Conservation (phyloP, 1,139 yeast species). For the Kurtzmaniella natalensis region DNA sequence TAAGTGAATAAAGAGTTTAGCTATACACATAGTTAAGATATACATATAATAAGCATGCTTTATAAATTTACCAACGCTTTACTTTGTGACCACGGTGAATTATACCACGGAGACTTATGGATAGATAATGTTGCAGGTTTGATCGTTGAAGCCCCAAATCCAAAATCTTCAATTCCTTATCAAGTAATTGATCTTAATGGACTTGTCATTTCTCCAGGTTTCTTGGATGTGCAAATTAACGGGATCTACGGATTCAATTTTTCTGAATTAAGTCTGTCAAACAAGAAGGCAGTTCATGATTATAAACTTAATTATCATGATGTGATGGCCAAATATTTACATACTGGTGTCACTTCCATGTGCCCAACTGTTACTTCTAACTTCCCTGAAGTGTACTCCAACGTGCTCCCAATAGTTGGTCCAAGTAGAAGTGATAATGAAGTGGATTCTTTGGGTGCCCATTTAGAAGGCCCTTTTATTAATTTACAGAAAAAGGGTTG, state of each 20-base stretch:
- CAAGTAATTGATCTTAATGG: constrained; percentile 45
- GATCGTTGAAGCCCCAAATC: constrained; percentile 28
- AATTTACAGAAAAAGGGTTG: constrained; percentile 56
- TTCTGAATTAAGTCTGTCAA: constrained; percentile 36
- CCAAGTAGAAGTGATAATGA: constrained; percentile 30
- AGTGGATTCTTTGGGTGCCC: constrained; percentile 60
- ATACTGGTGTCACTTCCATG: constrained; percentile 55
- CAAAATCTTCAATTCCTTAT: constrained; percentile 1
- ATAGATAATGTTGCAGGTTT: constrained; percentile 42
- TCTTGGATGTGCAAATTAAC: constrained; percentile 57
- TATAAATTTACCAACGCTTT: constrained; percentile 46
- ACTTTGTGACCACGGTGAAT: constrained; percentile 47
- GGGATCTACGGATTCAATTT: constrained; percentile 61
- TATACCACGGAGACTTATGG: constrained; percentile 40
- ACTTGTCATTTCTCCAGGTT: constrained; percentile 53
- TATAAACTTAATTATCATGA: constrained; percentile 34
- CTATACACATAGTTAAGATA: too few species aligned
- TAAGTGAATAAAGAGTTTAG: too few species aligned
- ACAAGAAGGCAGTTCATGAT: constrained; percentile 27
- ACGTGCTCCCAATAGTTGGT: constrained; percentile 45
- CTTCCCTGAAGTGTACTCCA: constrained; percentile 48
- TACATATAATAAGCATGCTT: constrained; percentile 7
- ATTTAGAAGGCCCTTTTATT: constrained; percentile 62
- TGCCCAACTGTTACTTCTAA: constrained; percentile 63
- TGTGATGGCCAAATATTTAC: constrained; percentile 45